Percentiles rank a stretch among this genome's conserved stretches.
These are phyloP conservation scores for Zelopaecilomyces penicillatus DNA, from an alignment of 2,329 filamentous ascomycete genomes.

Conservation along the genomic window DNA sequence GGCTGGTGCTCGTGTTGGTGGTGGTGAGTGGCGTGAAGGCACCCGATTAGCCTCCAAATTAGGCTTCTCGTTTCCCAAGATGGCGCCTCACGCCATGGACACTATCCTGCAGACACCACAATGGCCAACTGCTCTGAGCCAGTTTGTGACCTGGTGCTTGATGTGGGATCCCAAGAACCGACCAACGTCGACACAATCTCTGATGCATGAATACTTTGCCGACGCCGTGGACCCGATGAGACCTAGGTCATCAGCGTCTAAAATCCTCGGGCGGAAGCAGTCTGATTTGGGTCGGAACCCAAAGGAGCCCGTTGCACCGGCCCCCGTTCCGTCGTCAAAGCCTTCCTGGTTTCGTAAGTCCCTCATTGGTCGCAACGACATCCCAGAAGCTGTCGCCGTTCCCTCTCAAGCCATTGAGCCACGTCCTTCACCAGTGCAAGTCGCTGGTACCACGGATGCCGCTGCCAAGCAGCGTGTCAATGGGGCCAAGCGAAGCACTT, in stretches of 20 bases:
- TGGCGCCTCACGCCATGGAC: constrained; percentile 95
- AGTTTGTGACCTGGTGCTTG: constrained; percentile 96
- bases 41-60: constrained; percentile 88
- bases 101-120: constrained; percentile 84
- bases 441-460: constrained; percentile 32
- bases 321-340: constrained; percentile 64
- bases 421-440: constrained; percentile 36
- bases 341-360: constrained; percentile 97
- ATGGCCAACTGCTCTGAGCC: constrained; percentile 79
- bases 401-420: constrained; percentile 33
- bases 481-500: constrained; percentile 79
- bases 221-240: constrained; percentile 88
- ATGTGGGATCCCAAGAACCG: constrained; percentile 96
- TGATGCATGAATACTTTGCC: constrained; percentile 88
- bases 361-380: constrained; percentile 71
- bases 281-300: constrained; percentile 67
- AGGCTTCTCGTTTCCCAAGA: constrained; percentile 97
- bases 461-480: constrained; percentile 31
- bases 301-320: constrained; percentile 44
- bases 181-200: constrained; percentile 86
- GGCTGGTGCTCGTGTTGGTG: constrained; percentile 74
- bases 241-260: constrained; percentile 82
- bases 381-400: constrained; percentile 49
- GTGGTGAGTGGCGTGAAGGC: constrained; percentile 95
- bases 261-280: constrained; percentile 79